Evolutionary conservation across 2,329 filamentous ascomycete genomes (phyloP), one percentile per base, ranked within the genome.

Genomic region (Ophidiomyces ophidiicola): DNA sequence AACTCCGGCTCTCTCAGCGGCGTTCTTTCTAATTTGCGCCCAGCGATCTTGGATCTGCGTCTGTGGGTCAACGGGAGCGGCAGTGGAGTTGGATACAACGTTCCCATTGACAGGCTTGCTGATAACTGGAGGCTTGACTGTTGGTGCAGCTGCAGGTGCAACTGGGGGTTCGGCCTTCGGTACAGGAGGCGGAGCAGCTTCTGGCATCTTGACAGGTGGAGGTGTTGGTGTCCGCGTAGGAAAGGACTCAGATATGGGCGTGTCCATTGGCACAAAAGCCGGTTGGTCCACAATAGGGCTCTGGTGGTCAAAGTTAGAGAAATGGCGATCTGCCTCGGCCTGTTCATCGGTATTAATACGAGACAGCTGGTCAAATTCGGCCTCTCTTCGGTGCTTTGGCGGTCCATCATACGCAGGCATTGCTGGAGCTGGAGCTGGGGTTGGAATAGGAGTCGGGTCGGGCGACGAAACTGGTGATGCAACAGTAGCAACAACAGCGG

Each of bases 21-120:
- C 90, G 53, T 94, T 94, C 69, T 87, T 88, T 48, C 87, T 77
- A 49, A 96, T 94, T 61, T 93, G 85, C 1, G 88, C 88, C 90
- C 90, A 98, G 39, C 88, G 78, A 56, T 94, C 87, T 47, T 81
- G 70, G 21, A 66, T 63, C 3, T 68, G 66, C 12, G 38, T 19
- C 18, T 37, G 31, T 15, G 48, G 44, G 7, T 34, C 34, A 18
- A 12, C 19, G 8, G 39, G 14, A 14, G 8, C 38, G 15, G 38
- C n/a, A n/a, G n/a, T n/a, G n/a, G n/a, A n/a, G n/a, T n/a, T n/a
- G n/a, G n/a, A n/a, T n/a, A n/a, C n/a, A n/a, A n/a, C n/a, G n/a
- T n/a, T n/a, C n/a, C n/a, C n/a, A n/a, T n/a, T n/a, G n/a, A n/a
- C n/a, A n/a, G n/a, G n/a, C n/a, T n/a, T n/a, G n/a, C n/a, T n/a